Percentiles rank a stretch among this genome's conserved stretches.
phyloP scores from a whole-genome alignment of 768 basidiomycete genomes.

The Lactarius hengduanensis region DNA sequence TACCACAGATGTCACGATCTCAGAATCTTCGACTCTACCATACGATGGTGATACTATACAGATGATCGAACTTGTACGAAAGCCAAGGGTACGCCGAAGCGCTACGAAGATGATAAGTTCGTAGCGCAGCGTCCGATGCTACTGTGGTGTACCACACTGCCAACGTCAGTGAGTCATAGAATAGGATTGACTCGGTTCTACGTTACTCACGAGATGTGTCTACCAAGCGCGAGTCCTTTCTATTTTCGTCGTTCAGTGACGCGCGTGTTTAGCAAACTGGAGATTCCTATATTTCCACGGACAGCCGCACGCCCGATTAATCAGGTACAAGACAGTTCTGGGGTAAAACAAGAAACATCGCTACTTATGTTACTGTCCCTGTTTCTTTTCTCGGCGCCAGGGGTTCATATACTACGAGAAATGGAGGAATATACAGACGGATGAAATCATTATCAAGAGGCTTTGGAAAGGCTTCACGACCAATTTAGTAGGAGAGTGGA shows the following conservation, averaged over 20 bases:
- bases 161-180: background rate
- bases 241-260: background rate
- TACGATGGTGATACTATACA: background rate
- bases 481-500: background rate
- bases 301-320: background rate
- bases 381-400: background rate
- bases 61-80: background rate
- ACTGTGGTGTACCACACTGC: background rate
- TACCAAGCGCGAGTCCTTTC: background rate
- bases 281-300: background rate
- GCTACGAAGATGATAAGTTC: background rate
- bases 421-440: background rate
- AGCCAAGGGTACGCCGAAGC: background rate
- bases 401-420: constrained; percentile 4
- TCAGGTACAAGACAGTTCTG: too few relatives aligned
- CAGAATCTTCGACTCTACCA: background rate
- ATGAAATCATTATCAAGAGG: background rate
- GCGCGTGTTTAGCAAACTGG: background rate
- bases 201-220: background rate
- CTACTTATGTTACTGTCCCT: background rate
- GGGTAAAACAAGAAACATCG: background rate
- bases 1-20: background rate
- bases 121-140: background rate
- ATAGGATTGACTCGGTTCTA: too few relatives aligned
- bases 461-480: background rate